phyloP scores from a whole-genome alignment of 495 filamentous ascomycete genomes.

The Aspergillus conjunctus region DNA sequence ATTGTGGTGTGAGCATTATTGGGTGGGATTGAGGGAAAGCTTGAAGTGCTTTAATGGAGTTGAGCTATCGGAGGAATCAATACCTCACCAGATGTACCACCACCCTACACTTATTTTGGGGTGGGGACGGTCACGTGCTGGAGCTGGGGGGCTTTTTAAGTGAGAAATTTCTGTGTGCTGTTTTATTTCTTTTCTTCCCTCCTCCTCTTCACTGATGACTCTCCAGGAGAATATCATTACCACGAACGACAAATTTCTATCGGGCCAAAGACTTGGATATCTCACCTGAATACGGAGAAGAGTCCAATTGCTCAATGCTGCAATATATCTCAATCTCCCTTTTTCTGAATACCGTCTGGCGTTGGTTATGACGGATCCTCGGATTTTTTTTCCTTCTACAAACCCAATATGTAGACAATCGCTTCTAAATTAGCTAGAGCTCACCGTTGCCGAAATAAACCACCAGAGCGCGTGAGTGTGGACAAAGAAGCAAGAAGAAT shows the following conservation, averaged over 20 bases:
- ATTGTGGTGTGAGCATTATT: conserved; percentile 18
- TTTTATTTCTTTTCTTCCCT: conserved; percentile 4
- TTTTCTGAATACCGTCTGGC: background rate
- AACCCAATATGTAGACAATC: background rate
- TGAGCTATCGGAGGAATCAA: no score
- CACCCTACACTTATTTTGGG: no score
- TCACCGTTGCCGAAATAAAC: conserved; percentile 57
- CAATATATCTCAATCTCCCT: background rate
- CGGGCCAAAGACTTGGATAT: background rate
- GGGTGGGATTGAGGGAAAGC: no score
- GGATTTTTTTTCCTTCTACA: background rate
- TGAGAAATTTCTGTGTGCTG: conserved; percentile 4
- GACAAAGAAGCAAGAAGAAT: conserved; percentile 67
- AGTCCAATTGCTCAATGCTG: conserved; percentile 14
- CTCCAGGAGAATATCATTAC: background rate
- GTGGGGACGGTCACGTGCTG: no score
- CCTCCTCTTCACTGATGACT: background rate
- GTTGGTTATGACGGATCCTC: background rate
- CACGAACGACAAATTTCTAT: background rate
- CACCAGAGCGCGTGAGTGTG: conserved; percentile 63
- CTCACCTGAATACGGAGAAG: conserved; percentile 1
- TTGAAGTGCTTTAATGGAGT: no score
- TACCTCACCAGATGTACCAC: no score
- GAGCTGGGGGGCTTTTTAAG: background rate
- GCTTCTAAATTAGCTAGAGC: conserved; percentile 70